Base-by-base conservation (phyloP, 176 grass and related monocot genomes). In the Ampelocalamus luodianensis region DNA sequence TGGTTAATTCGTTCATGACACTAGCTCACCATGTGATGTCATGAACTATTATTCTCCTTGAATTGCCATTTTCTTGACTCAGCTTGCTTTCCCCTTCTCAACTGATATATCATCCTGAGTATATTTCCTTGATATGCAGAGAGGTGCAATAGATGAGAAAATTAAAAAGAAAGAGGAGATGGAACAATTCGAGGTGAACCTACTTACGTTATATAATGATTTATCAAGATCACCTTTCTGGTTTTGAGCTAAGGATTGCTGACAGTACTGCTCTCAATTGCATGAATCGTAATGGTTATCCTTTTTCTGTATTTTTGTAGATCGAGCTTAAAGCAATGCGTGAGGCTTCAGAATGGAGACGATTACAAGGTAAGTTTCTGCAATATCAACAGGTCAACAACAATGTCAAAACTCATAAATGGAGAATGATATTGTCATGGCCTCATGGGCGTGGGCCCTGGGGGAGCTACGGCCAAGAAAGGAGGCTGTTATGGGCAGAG, bases 281-380 rank as follows among this genome's bases (percentile, higher is more conserved):
- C 4, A 56, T 36, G 55, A n/a, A 43, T 27, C 6, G 5, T 70
- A 60, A 61, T 26, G 70, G 18, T 76, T 56, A 53, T 46, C 12
- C 12, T 85, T 23, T 61, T 50, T 77, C 4, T 82, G 24, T 80
- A 61, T 65, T 78, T 67, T 9, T 79, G 32, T 77, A 98, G 95
- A 53, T 93, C 77, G 96, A 95, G 83, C 91, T 98, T 75, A 89
- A 89, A 90, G 85, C 89, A 78, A 87, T 95, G 83, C 85, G 91
- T 4, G 93, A 98, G 82, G 96, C 96, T 82, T 93, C 96, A 26
- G 89, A 98, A 84, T 98, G 96, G 96, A 95, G 96, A 82, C 86
- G 87, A 38, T 78, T 93, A 65, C 96, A 98, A 93, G 96, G 95
- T 91, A 83, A 45, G 40, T 38, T 82, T 48, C 11, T 86, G 4